Evolutionary conservation across 495 filamentous ascomycete species (phyloP), one percentile per base, ranked within the genome.

Genomic region (Bryoglossum gracile): DNA sequence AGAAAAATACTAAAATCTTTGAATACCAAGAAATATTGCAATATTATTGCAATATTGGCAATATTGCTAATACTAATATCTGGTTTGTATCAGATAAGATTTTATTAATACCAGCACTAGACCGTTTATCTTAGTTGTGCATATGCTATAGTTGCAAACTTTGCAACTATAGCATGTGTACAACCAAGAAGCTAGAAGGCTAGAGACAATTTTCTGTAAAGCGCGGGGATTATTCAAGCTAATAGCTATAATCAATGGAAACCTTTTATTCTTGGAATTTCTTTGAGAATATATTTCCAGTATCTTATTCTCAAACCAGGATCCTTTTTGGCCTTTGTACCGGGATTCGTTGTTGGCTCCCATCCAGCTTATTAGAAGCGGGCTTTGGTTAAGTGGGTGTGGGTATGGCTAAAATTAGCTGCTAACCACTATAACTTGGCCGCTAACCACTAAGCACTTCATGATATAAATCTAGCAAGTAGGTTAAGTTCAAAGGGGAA

Each of bases 291-390:
- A n/a, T n/a, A n/a, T n/a, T n/a, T n/a, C n/a, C n/a, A n/a, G n/a
- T n/a, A n/a, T n/a, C 24, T 53, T 22, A 16, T 45, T 3, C 17
- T 46, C 50, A 35, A 35, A 35, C 33, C 11, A 13, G 33, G 33
- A 35, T 35, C 33, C 33, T 3, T 35, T 35, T 35, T 35, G 3
- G 33, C 33, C n/a, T n/a, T n/a, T n/a, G n/a, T n/a, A n/a, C n/a
- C n/a, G n/a, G n/a, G n/a, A n/a, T n/a, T n/a, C n/a, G 3, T 35
- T 35, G 33, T 13, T 13, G 11, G 33, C 11, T 35, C 33, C 33
- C 33, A 35, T 0, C 11, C 33, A 35, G 33, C 0, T 16, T 2
- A 35, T 35, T 35, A 35, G 3, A 35, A 35, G 33, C 11, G 1
- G 11, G 11, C 3, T 35, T 2, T 0, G 33, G 33, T 35, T 35